A percentile compares a stretch with the other conserved stretches of the same genome.
phyloP scores from a whole-genome alignment of 495 filamentous ascomycete species.

The Staphylotrichum tortipilum region DNA sequence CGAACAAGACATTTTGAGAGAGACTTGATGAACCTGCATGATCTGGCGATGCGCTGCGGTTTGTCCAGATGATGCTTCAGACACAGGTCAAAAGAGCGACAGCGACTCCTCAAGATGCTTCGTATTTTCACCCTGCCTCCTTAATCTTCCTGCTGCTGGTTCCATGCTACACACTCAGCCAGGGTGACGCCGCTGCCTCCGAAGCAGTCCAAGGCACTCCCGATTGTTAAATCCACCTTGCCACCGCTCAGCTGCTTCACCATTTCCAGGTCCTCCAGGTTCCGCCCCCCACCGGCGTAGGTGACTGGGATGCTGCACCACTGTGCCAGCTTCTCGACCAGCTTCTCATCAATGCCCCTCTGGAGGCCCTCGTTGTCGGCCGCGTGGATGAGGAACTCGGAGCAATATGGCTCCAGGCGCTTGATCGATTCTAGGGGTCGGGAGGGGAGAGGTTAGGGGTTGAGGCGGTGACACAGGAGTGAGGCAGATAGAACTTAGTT shows the following conservation, averaged over 20 bases:
- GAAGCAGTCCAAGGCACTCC: conserved; percentile 92
- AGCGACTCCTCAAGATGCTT: too few relatives aligned
- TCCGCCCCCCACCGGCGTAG: conserved; percentile 88
- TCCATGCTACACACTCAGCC: conserved; percentile 84
- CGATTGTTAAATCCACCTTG: conserved; percentile 88
- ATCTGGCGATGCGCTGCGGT: too few relatives aligned
- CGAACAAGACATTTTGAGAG: not conserved
- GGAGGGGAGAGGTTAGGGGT: not conserved
- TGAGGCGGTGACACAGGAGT: not conserved
- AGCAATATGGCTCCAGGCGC: conserved; percentile 77
- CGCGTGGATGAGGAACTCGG: conserved; percentile 95
- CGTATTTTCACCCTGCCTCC: too few relatives aligned
- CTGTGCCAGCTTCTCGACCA: conserved; percentile 65
- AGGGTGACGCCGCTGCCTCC: conserved; percentile 79
- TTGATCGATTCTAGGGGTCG: conserved; percentile 64
- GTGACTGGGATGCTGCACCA: conserved; percentile 91
- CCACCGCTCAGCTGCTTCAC: conserved; percentile 71
- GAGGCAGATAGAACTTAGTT: conserved; percentile 13
- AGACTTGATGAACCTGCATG: too few relatives aligned
- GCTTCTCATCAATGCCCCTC: conserved; percentile 74
- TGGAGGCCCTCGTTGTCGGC: conserved; percentile 96
- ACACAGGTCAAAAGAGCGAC: too few relatives aligned
- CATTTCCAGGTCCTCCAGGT: conserved; percentile 64
- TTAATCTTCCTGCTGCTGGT: conserved; percentile 35
- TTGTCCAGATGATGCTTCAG: too few relatives aligned